Evolutionary conservation across 805 yeast species (phyloP), one percentile per base, ranked within the genome.

Genomic region (Myxozyma lipomycoides): DNA sequence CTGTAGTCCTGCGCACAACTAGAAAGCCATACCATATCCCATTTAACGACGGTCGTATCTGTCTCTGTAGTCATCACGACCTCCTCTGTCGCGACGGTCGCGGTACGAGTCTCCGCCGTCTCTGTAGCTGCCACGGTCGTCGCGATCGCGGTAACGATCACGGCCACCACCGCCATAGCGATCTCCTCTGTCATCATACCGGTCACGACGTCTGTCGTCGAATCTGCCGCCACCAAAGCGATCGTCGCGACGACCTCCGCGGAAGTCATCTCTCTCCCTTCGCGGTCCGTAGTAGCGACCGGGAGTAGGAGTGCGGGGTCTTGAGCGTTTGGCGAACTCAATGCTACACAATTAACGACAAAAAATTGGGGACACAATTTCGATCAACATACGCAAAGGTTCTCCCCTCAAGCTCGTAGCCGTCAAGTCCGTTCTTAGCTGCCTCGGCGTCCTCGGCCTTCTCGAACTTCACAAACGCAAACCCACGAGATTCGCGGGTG

Each of bases 381-480:
- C 12, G n/a, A 39, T 6, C 5, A 25, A 40, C 58, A 12, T 24
- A 54, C 59, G 42, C 49, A 10, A 78, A 68, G 2, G 74, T 65
- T 41, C 71, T 64, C 17, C 73, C 72, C 17, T 73, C 75, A 5
- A 76, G 49, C 4, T 67, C 61, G 4, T 60, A 53, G 1, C 78
- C 78, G 51, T 71, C 69, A 67, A 76, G 70, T 42, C 68, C 75
- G n/a, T 59, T 62, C 17, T 73, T 61, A 1, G 79, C 81, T n/a
- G 67, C 66, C 44, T 69, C 70, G 48, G 78, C 78, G 2, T 66
- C 65, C n/a, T 67, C 73, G n/a, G 64, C 63, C n/a, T 70, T 64
- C 37, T 53, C 62, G 61, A 76, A 75, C 40, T 73, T 67, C 19
- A 77, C 75, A 55, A 78, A 78, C 6, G 81, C 82, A 62, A 74